A percentile compares a stretch with the other conserved stretches of the same genome.
Conservation (phyloP, 352 stramenopile genomes). For the Peronosclerospora sorghi region DNA sequence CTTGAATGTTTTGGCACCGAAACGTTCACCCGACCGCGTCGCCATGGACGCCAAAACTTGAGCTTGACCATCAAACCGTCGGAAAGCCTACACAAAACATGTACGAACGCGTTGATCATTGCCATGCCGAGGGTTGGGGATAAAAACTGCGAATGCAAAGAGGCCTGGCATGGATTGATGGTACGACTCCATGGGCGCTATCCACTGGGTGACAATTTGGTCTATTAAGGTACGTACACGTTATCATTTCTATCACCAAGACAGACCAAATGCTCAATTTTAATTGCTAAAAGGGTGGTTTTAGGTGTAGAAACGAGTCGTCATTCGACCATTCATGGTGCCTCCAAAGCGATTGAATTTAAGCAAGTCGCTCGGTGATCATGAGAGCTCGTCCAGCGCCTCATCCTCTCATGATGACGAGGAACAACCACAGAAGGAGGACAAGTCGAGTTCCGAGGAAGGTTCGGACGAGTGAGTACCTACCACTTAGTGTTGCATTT, state of each 20-base stretch:
- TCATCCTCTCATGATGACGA: constrained; percentile 33
- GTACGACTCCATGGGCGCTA: background rate
- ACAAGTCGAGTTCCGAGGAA: constrained; percentile 32
- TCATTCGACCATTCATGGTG: no score
- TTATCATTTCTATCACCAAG: no score
- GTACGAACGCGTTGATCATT: background rate
- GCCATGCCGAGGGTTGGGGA: constrained; percentile 4
- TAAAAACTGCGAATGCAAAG: background rate
- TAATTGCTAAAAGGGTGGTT: no score
- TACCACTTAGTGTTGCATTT: background rate
- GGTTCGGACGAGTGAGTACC: constrained; percentile 42
- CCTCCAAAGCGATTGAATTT: constrained; percentile 54
- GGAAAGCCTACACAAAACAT: constrained; percentile 7
- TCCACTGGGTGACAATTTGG: no score
- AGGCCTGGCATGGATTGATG: background rate
- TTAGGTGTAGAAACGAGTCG: no score
- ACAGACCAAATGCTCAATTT: no score
- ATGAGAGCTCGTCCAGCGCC: constrained; percentile 26
- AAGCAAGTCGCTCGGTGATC: constrained; percentile 27
- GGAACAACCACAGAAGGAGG: constrained; percentile 8
- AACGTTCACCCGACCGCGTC: constrained; percentile 1
- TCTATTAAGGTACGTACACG: no score
- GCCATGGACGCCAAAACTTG: constrained; percentile 4
- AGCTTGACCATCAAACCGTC: constrained; percentile 1
- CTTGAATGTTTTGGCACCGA: background rate